Percentiles rank a stretch among this genome's conserved stretches.
Evolutionary conservation across 768 basidiomycete genomes (phyloP).

Genomic region (Tulasnella sp.): DNA sequence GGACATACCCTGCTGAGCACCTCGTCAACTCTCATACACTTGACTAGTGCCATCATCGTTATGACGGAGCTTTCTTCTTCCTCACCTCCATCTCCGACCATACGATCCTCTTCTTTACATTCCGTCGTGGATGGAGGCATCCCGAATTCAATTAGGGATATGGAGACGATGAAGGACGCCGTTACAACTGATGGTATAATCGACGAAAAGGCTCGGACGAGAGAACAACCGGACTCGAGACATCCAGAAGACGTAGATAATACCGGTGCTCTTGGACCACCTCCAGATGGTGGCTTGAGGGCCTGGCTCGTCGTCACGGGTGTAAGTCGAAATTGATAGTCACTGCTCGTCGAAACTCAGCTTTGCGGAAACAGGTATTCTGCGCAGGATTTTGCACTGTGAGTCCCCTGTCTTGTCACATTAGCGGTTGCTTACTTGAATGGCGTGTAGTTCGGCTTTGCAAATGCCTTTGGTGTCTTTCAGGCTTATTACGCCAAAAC

Average conservation of each 20-base stretch:
- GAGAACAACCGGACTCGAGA: not conserved
- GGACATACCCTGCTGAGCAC: not conserved
- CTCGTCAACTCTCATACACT: not conserved
- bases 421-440: not conserved
- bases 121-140: not conserved
- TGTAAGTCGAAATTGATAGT: not conserved
- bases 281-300: slow-evolving; percentile 25
- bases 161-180: not conserved
- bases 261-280: not conserved
- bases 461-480: slow-evolving; percentile 26
- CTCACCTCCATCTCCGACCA: not conserved
- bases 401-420: not conserved
- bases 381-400: slow-evolving; percentile 27
- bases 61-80: not conserved
- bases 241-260: not conserved
- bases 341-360: not conserved
- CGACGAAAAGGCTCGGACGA: not conserved
- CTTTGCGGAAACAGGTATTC: not conserved
- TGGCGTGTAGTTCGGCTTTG: not conserved
- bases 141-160: not conserved
- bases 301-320: slow-evolving; percentile 25
- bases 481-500: slow-evolving; percentile 24
- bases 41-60: not conserved
- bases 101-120: not conserved
- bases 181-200: not conserved